Conservation (phyloP, 352 stramenopile genomes). For the Globisporangium viniferum region DNA sequence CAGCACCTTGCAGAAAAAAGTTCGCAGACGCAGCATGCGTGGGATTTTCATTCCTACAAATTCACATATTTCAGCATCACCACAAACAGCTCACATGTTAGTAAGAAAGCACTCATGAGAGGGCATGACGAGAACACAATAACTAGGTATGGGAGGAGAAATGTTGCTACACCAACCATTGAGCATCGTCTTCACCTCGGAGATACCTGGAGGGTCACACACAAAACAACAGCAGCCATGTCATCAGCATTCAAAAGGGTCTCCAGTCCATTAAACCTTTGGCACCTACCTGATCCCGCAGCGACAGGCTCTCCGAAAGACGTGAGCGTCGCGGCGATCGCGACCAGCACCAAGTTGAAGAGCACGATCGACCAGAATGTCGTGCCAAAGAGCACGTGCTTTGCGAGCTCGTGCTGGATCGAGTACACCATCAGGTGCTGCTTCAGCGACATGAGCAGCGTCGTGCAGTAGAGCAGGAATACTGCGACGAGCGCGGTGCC, state of each 20-base stretch:
- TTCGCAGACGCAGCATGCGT: constrained; percentile 66
- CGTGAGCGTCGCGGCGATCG: constrained; percentile 68
- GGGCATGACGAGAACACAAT: neutral
- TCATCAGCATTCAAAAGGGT: neutral
- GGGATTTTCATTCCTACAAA: constrained; percentile 73
- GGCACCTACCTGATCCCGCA: constrained; percentile 58
- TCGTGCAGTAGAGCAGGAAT: constrained; percentile 80
- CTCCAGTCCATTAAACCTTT: neutral
- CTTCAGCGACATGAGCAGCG: constrained; percentile 63
- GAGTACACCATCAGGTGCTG: constrained; percentile 60
- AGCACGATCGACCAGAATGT: constrained; percentile 66
- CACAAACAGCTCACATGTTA: no score
- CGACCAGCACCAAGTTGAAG: constrained; percentile 73
- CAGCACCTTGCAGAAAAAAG: constrained; percentile 87
- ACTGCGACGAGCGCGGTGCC: constrained; percentile 73
- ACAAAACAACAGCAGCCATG: neutral
- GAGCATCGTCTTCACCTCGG: constrained; percentile 91
- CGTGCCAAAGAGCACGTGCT: constrained; percentile 67
- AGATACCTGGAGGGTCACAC: constrained; percentile 60
- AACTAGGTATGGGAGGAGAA: neutral
- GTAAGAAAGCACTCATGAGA: neutral
- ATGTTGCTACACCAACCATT: constrained; percentile 49
- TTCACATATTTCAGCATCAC: neutral
- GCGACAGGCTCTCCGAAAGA: constrained; percentile 74
- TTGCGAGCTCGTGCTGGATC: constrained; percentile 54